Evolutionary conservation across 192 early-diverging fungal genomes (phyloP).

Genomic region (Obelidium mucronatum): DNA sequence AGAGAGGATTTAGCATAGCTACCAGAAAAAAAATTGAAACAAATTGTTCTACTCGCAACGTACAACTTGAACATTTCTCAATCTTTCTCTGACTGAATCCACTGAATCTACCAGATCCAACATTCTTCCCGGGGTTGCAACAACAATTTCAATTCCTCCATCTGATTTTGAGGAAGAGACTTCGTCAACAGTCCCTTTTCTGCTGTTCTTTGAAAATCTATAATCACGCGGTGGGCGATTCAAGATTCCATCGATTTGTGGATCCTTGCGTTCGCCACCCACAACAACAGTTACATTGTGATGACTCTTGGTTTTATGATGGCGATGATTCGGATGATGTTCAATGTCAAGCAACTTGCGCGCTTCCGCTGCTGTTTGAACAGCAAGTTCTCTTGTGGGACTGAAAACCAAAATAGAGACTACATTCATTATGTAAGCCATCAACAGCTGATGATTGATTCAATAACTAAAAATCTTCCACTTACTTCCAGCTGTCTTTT

Average conservation of each 20-base stretch:
- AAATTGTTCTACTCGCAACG: too few relatives aligned
- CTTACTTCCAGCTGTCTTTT: slow-evolving; percentile 13
- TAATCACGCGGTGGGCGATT: not conserved
- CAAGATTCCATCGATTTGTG: slow-evolving; percentile 62
- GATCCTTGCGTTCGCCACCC: slow-evolving; percentile 87
- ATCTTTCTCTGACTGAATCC: not conserved
- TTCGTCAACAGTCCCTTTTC: not conserved
- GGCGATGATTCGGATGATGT: slow-evolving; percentile 60
- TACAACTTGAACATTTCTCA: slow-evolving; percentile 23
- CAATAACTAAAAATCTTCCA: not conserved
- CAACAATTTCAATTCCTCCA: slow-evolving; percentile 72
- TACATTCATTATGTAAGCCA: not conserved
- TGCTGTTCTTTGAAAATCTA: not conserved
- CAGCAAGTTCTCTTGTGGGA: slow-evolving; percentile 94
- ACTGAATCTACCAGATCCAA: slow-evolving; percentile 82
- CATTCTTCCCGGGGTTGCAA: slow-evolving; percentile 92
- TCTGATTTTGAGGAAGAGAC: not conserved
- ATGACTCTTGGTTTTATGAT: slow-evolving; percentile 62
- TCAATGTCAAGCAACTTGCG: slow-evolving; percentile 62
- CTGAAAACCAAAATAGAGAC: slow-evolving; percentile 73
- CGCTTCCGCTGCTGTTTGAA: slow-evolving; percentile 85
- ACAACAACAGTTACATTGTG: slow-evolving; percentile 78
- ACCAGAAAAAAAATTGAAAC: not conserved
- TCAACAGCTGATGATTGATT: not conserved
- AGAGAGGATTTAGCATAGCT: not conserved